Percentiles rank a stretch among this genome's conserved stretches.
Evolutionary conservation across 2,329 filamentous ascomycete species (phyloP).

Genomic region (Zymoseptoria crescenta): DNA sequence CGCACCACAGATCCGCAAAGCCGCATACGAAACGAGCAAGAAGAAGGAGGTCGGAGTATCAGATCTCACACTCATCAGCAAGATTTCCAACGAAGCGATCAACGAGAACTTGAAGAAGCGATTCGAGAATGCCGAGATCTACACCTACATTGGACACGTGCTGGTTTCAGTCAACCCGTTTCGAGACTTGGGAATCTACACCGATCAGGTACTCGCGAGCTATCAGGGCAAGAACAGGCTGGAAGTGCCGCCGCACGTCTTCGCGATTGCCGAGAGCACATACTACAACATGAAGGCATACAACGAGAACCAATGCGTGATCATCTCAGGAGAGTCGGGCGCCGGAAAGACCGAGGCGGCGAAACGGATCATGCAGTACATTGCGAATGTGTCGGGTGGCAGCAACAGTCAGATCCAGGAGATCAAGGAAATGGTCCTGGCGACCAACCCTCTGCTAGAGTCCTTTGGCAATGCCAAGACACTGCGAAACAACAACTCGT

Average conservation of each 20-base stretch:
- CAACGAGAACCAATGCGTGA: slow-evolving; percentile 97
- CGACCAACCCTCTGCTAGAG: slow-evolving; percentile 92
- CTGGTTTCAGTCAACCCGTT: slow-evolving; percentile 98
- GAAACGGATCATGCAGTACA: slow-evolving; percentile 99
- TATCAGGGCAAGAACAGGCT: slow-evolving; percentile 96
- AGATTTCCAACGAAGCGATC: slow-evolving; percentile 98
- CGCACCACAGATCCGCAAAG: slow-evolving; percentile 77
- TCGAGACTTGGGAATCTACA: slow-evolving; percentile 91
- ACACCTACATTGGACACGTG: slow-evolving; percentile 99
- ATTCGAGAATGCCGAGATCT: slow-evolving; percentile 95
- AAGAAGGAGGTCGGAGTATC: slow-evolving; percentile 99
- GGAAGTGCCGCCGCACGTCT: slow-evolving; percentile 81
- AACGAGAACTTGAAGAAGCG: slow-evolving; percentile 98
- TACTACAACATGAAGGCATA: slow-evolving; percentile 99
- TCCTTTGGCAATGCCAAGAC: slow-evolving; percentile 99
- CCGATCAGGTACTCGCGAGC: slow-evolving; percentile 82
- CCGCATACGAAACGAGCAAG: slow-evolving; percentile 89
- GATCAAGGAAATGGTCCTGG: slow-evolving; percentile 98
- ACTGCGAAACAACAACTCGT: slow-evolving; percentile 96
- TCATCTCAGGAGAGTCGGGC: slow-evolving; percentile 96
- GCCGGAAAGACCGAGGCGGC: slow-evolving; percentile 98
- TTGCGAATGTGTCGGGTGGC: slow-evolving; percentile 90
- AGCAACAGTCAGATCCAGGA: slow-evolving; percentile 80
- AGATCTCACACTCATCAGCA: slow-evolving; percentile 93
- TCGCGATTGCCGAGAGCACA: slow-evolving; percentile 87